These are phyloP conservation scores for Fusarium sp. DNA, from an alignment of 2,329 filamentous ascomycete genomes.

Conservation along the genomic window DNA sequence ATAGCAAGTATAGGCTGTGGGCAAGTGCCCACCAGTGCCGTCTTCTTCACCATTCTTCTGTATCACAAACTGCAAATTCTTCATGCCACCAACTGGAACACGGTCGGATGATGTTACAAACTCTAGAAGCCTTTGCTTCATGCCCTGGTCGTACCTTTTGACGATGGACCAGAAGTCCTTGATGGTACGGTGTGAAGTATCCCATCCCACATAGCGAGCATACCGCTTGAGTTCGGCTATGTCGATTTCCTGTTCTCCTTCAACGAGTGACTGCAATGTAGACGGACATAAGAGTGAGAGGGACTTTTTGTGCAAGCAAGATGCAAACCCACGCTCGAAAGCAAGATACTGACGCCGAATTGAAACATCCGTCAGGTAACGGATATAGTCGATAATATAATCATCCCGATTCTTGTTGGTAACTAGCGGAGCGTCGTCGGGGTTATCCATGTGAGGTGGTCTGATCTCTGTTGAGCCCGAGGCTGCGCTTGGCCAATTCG, in stretches of 20 bases:
- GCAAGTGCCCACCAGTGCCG: conserved; percentile 69
- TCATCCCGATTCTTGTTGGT: conserved; percentile 81
- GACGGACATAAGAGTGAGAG: conserved; percentile 77
- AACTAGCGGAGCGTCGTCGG: conserved; percentile 75
- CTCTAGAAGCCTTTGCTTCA: conserved; percentile 83
- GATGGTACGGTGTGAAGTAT: conserved; percentile 75
- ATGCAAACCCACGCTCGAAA: conserved; percentile 83
- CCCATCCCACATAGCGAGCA: conserved; percentile 85
- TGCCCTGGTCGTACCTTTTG: conserved; percentile 71
- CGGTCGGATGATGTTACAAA: conserved; percentile 96
- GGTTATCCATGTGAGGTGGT: conserved; percentile 47
- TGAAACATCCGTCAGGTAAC: conserved; percentile 83
- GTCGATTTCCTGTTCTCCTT: conserved; percentile 86
- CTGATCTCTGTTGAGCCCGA: conserved; percentile 35
- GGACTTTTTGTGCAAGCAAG: conserved; percentile 77
- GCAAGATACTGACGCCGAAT: conserved; percentile 81
- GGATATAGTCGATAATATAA: conserved; percentile 87
- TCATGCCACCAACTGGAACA: conserved; percentile 86
- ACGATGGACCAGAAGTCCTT: conserved; percentile 88
- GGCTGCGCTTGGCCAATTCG: conserved; percentile 66
- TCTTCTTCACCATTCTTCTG: conserved; percentile 78
- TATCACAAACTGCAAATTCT: conserved; percentile 84
- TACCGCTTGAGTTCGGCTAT: conserved; percentile 77
- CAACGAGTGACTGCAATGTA: conserved; percentile 81
- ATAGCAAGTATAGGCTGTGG: conserved; percentile 94